These are phyloP conservation scores for Cucumis sativus DNA, from an alignment of 306 rosid genomes.

Conservation along the genomic window DNA sequence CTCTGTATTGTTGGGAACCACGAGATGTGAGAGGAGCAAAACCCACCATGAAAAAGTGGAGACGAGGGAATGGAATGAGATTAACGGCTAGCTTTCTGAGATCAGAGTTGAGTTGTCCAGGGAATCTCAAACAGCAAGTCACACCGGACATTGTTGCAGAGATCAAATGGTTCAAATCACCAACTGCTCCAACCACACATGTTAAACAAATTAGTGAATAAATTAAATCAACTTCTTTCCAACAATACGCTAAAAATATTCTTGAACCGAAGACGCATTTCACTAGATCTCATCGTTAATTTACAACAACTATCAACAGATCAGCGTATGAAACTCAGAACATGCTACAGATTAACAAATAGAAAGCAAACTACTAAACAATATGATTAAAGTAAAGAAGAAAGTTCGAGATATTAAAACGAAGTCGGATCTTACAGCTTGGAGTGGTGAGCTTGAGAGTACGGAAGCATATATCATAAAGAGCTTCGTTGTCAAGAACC, in stretches of 20 bases:
- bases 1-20: slow-evolving; percentile 63
- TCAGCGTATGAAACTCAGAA: background rate
- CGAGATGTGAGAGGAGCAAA: slow-evolving; percentile 69
- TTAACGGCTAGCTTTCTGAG: slow-evolving; percentile 54
- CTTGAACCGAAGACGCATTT: background rate
- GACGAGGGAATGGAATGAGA: slow-evolving; percentile 64
- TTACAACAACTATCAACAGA: background rate
- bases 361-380: background rate
- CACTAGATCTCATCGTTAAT: background rate
- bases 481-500: slow-evolving; percentile 63
- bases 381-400: background rate
- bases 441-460: slow-evolving; percentile 73
- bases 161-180: slow-evolving; percentile 67
- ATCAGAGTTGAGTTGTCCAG: slow-evolving; percentile 65
- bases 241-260: background rate
- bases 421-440: slow-evolving; percentile 36
- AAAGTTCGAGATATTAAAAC: background rate
- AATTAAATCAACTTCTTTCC: background rate
- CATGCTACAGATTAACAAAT: background rate
- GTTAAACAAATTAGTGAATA: background rate
- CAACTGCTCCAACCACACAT: slow-evolving; percentile 24
- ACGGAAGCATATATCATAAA: slow-evolving; percentile 72
- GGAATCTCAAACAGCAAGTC: slow-evolving; percentile 73
- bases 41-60: slow-evolving; percentile 67
- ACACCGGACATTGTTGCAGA: slow-evolving; percentile 87